Evolutionary conservation across 192 early-diverging fungal species (phyloP), one percentile per base, ranked within the genome.

Genomic region (Rhizophlyctis rosea): DNA sequence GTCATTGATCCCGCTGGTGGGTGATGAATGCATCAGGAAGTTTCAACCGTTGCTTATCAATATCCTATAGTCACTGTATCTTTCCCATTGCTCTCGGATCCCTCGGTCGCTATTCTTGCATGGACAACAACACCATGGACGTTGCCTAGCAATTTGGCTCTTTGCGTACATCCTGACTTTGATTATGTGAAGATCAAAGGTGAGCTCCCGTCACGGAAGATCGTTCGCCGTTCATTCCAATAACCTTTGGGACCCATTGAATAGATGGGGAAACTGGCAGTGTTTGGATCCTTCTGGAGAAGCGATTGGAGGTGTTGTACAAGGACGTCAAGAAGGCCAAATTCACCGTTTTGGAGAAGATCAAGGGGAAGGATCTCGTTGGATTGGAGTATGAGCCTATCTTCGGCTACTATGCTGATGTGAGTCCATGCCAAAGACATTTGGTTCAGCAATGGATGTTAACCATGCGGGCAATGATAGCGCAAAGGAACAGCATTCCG

Each of bases 101-200:
- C 93, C 18, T 67, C 77, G 3, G 87, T 89, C 24, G 67, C 81
- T 25, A 76, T 99, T 64, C 80, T 99, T 47, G 95, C 96, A 1
- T 99, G 94, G 94, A 99, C 96, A 28, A 98, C 96, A 50, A 99
- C 96, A 14, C 96, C 96, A 52, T 99, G 96, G 96, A 99, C 96
- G 2, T 74, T 99, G 61, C 95, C 95, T 33, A 90, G 87, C 75
- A 97, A 98, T 79, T 76, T 96, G 70, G 96, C 90, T 44, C 86
- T 99, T 2, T 92, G 88, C 70, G 90, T 98, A 50, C 80, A 99
- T 77, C 91, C 95, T 27, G 83, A 87, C 4, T 93, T 90, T 76
- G 91, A 96, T 54, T 99, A 98, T 68, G 81, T 95, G 69, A 96
- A 99, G 84, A 96, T 99, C 75, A 75, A 83, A 60, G 82, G 64